phyloP scores from a whole-genome alignment of 202 grass and related monocot genomes.

The Sporobolus alterniflorus region DNA sequence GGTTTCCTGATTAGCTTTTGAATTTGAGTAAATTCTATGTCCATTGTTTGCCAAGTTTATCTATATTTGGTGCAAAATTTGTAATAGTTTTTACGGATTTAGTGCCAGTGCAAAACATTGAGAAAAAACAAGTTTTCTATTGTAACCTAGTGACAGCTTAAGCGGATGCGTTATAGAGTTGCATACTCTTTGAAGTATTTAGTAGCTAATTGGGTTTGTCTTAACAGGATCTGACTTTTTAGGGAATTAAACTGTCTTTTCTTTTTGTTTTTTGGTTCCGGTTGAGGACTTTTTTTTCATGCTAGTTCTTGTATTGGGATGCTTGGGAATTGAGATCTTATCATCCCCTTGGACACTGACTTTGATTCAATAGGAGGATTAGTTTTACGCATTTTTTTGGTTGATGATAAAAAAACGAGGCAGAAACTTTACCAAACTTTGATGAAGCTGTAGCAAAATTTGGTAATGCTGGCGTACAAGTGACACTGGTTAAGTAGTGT shows the following conservation, averaged over 20 bases:
- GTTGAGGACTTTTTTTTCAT: neutral
- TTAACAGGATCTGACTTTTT: neutral
- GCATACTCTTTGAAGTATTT: neutral
- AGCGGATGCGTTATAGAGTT: neutral
- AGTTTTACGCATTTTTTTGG: neutral
- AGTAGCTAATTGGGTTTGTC: neutral
- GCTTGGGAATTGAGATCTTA: neutral
- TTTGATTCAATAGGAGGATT: conserved; percentile 8
- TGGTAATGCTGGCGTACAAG: neutral
- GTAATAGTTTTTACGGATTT: too few relatives aligned
- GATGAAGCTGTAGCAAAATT: conserved; percentile 4
- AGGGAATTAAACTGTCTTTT: neutral
- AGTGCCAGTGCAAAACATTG: too few relatives aligned
- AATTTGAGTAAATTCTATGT: neutral
- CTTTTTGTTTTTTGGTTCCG: conserved; percentile 7
- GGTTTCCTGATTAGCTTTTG: conserved; percentile 7
- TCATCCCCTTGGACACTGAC: neutral
- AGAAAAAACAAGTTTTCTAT: too few relatives aligned
- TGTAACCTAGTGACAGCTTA: too few relatives aligned
- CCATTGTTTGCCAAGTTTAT: neutral
- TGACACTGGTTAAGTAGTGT: conserved; percentile 1
- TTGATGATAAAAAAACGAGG: conserved; percentile 16
- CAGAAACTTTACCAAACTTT: neutral
- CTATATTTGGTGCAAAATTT: neutral
- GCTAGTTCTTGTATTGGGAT: neutral